Evolutionary conservation across 2,329 filamentous ascomycete genomes (phyloP), one percentile per base, ranked within the genome.

Genomic region (Byssothecium circinans): DNA sequence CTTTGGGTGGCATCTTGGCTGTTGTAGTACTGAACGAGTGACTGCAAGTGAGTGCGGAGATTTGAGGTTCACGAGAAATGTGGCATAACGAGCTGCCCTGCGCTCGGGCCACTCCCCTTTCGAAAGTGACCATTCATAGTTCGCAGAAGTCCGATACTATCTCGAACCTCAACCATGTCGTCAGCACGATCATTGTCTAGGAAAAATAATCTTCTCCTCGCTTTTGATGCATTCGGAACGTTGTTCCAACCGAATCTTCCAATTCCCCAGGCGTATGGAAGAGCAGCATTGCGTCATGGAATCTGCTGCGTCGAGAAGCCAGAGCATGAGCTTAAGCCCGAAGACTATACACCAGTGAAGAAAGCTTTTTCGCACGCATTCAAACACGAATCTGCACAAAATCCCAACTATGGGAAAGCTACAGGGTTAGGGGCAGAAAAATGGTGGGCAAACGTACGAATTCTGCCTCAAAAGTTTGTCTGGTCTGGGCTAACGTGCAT

Each of bases 191-290:
- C 36, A 43, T 33, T 52, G 5, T 10, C 41, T n/a, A 33, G 45
- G 22, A 65, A 58, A 43, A 67, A 56, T 43, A 80, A 81, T 50
- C 72, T 86, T 2, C 67, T 86, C 0, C 64, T 86, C 1, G 82
- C 81, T 50, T 81, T 86, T 43, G 83, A 87, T 62, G 83, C 83
- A 4, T 86, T 85, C 55, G 82, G 80, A n/a, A 87, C 83, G 0
- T 70, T 87, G 2, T 85, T 84, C 65, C 70, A 65, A 10, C 81
- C 82, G 0, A 76, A 71, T 40, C 57, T 60, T 8, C 69, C 80
- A 1, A 75, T 86, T 7, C 70, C 74, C 4, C 62, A 71, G 43
- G 80, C 84, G 55, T 87, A 87, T 62, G 74, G 68, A 30, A 66
- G 74, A 17, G 71, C 80, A 2, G 83, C 82, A 1, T 63, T 74